These are phyloP conservation scores for Fragaria nilgerrensis DNA, from an alignment of 306 rosid species.

Conservation along the genomic window DNA sequence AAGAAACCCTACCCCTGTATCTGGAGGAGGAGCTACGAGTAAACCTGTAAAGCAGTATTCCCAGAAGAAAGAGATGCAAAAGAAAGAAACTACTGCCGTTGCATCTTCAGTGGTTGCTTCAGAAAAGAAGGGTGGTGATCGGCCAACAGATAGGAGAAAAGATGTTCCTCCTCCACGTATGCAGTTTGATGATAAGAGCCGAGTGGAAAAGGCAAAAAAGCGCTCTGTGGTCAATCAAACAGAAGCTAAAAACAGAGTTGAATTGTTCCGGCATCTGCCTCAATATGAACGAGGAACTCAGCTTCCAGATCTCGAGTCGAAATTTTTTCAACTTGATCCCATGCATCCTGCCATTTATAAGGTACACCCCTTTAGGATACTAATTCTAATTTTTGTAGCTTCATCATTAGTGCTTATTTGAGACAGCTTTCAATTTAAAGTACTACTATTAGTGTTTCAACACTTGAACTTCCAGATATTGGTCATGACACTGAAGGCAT, in stretches of 20 bases:
- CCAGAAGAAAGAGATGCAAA: conserved; percentile 52
- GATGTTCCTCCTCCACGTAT: conserved; percentile 74
- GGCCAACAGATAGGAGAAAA: conserved; percentile 66
- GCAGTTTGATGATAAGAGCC: conserved; percentile 76
- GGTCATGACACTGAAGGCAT: neutral
- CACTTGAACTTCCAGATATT: neutral
- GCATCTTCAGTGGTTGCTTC: conserved; percentile 37
- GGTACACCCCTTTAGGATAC: conserved; percentile 42
- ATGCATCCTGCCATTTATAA: conserved; percentile 81
- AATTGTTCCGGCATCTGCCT: conserved; percentile 84
- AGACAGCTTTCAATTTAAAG: neutral
- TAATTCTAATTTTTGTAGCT: neutral
- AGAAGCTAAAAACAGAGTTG: conserved; percentile 78
- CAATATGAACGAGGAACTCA: conserved; percentile 76
- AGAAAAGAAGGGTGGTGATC: conserved; percentile 64
- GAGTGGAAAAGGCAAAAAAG: conserved; percentile 76
- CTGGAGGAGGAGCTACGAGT: conserved; percentile 28
- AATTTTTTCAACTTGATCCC: conserved; percentile 63
- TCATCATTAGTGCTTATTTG: neutral
- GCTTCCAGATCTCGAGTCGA: conserved; percentile 70
- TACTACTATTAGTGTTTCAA: neutral
- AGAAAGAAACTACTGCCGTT: conserved; percentile 45
- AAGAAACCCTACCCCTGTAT: conserved; percentile 38
- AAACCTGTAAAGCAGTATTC: conserved; percentile 55
- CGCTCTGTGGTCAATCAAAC: conserved; percentile 71